Conservation (phyloP, 305 asterid species). For the Nicotiana rustica region DNA sequence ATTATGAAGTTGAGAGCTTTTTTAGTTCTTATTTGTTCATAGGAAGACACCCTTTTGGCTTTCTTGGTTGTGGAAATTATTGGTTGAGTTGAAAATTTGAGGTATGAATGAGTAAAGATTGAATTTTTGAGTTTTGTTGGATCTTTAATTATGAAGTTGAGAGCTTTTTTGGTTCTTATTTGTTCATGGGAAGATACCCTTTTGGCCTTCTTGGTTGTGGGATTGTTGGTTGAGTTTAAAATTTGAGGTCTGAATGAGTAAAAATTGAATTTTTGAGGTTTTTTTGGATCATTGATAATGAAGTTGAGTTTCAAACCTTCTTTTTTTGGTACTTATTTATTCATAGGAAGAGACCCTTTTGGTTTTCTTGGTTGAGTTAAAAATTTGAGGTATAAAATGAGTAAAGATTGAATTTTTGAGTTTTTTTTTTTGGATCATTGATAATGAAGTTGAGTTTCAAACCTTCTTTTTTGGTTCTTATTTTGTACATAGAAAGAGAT, state of each 20-base stretch:
- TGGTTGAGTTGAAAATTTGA: slow-evolving; percentile 51
- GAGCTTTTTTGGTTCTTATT: background rate
- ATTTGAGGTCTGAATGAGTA: background rate
- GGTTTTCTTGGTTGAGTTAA: slow-evolving; percentile 45
- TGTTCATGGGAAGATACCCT: background rate
- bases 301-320: background rate
- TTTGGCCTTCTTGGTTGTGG: slow-evolving; percentile 31
- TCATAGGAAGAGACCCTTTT: background rate
- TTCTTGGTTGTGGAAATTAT: slow-evolving; percentile 31
- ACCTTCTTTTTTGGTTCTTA: background rate
- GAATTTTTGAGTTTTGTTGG: slow-evolving; percentile 38
- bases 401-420: slow-evolving; percentile 30
- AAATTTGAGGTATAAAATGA: slow-evolving; percentile 21
- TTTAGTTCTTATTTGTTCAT: background rate
- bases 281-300: slow-evolving; percentile 18
- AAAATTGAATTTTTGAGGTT: slow-evolving; percentile 36
- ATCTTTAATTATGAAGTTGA: slow-evolving; percentile 42
- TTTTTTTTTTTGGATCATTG: slow-evolving; percentile 46
- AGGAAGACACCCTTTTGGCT: slow-evolving; percentile 16
- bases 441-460: too few species aligned
- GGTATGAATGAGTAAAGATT: slow-evolving; percentile 15
- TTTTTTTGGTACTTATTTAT: background rate
- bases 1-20: background rate
- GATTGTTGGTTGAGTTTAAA: background rate
- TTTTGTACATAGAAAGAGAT: background rate